Base-by-base conservation (phyloP, 73 alveolate genomes). In the Stentor roeselii region DNA sequence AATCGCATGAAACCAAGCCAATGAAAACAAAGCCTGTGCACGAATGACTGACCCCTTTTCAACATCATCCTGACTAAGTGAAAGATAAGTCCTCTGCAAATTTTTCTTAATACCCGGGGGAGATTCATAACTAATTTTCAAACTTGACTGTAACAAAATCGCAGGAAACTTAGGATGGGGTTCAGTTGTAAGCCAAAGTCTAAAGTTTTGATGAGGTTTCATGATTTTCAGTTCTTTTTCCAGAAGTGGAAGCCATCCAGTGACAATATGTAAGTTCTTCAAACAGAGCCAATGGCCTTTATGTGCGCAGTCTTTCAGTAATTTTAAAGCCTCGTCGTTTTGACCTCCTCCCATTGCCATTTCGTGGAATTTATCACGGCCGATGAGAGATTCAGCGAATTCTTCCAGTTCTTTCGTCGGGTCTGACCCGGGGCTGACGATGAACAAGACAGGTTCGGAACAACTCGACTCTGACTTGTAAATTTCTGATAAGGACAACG, bases 31-130 rank as follows among this genome's bases (percentile, higher is more conserved):
- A 61, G 97, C 91, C 89, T 98, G 96, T 59, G 98, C 88, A 75
- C 96, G 84, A 83, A 93, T 87, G n/a, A 92, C 96, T 42, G 95
- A 94, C 36, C 95, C 95, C 60, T 91, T 88, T 39, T 90, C 95
- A 84, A 95, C 86, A 91, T 91, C 95, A 31, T 96, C 87, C 0
- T 93, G 95, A 36, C 96, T 87, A 95, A 97, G 95, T 78, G 94
- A 93, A 11, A 92, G 94, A 92, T 88, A 92, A 31, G 99, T 98
- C 86, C 99, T 91, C 85, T 96, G 96, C 89, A 98, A 83, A 89
- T 98, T 98, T 91, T 98, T 98, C 89, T 98, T 97, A 60, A 98
- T 92, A 3, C 99, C 99, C 21, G 99, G 99, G n/a, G 99, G 99
- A 4, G 99, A 96, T 84, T 98, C 99, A 88, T 96, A 98, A 59